phyloP scores from a whole-genome alignment of 2,329 filamentous ascomycete genomes.

The Pleochaeta shiraiana region DNA sequence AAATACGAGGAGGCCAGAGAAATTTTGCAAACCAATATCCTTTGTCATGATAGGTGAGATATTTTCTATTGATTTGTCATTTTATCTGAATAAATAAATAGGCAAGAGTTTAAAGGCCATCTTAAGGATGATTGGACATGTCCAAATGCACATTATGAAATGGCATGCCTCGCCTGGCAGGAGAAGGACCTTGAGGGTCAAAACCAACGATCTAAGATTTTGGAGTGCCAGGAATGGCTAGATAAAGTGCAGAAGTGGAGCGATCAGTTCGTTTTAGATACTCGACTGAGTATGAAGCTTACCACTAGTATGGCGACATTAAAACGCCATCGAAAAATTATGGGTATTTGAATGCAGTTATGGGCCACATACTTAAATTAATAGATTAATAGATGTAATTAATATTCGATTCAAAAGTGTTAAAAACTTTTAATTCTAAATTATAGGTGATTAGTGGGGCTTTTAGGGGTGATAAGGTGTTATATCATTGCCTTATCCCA shows the following conservation, averaged over 20 bases:
- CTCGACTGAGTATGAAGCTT: slow-evolving; percentile 44
- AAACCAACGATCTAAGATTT: slow-evolving; percentile 24
- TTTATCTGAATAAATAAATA: slow-evolving; percentile 17
- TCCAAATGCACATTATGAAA: slow-evolving; percentile 67
- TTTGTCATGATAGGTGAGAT: slow-evolving; percentile 40
- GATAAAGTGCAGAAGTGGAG: slow-evolving; percentile 50
- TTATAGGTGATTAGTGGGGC: too few relatives aligned
- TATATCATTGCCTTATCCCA: too few relatives aligned
- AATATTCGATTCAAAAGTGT: too few relatives aligned
- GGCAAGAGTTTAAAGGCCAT: slow-evolving; percentile 32
- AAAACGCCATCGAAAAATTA: slow-evolving; percentile 12
- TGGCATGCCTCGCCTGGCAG: slow-evolving; percentile 62
- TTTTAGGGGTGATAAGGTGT: too few relatives aligned
- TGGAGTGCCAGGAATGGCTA: slow-evolving; percentile 41
- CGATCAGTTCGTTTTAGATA: slow-evolving; percentile 50
- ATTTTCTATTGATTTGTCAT: neutral
- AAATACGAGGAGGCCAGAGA: slow-evolving; percentile 40
- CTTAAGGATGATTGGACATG: slow-evolving; percentile 47
- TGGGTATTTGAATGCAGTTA: slow-evolving; percentile 8
- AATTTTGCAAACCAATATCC: slow-evolving; percentile 37
- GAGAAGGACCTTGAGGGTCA: slow-evolving; percentile 24
- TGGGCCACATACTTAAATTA: too few relatives aligned
- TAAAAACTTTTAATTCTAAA: too few relatives aligned
- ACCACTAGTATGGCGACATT: slow-evolving; percentile 14
- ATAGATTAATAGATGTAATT: too few relatives aligned